Base-by-base conservation (phyloP, 495 filamentous ascomycete genomes). In the Sporormia fimetaria region DNA sequence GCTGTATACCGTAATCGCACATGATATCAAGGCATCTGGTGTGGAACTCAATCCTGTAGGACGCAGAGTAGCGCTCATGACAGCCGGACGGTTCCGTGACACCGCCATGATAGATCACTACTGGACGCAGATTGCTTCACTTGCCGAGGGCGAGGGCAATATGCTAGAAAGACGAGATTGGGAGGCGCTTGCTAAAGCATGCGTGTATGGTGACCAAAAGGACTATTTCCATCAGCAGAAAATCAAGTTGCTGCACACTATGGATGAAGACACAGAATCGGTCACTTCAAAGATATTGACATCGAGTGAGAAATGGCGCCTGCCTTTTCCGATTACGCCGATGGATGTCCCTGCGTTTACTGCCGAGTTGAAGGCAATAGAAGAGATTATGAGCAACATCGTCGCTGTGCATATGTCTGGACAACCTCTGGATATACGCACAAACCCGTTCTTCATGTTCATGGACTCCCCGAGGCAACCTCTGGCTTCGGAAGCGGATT, bases 381-480 rank as follows among this genome's bases (percentile, higher is more conserved):
- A 36, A 14, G 23, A 25, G 6, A 30, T 22, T 4, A 28, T 54
- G 7, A 10, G 18, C 14, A 40, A 54, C 15, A 40, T 54, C 14
- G 36, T 40, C 2, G 32, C 40, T 3, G 31, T 49, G 7, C 18
- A 49, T 33, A 49, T 45, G 42, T 47, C 47, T 15, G 34, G 47
- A 10, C 41, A 42, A 15, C 37, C 43, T 1, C 21, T 51, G 32
- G 47, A 55, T 23, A 25, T 55, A 3, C 14, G 21, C 0, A 46
- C 34, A 7, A 44, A 27, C 11, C 51, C 51, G 14, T 41, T 51
- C 18, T 29, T 27, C 27, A 47, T 55, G 41, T 47, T 33, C 15
- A 25, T 55, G 3, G 33, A 55, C 18, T 47, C 47, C 4, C 17
- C 21, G 5, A 34, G 32, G 21, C 34, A 9, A 8, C 4, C 38